phyloP scores from a whole-genome alignment of 2,329 filamentous ascomycete genomes.

The Ilyonectria robusta region DNA sequence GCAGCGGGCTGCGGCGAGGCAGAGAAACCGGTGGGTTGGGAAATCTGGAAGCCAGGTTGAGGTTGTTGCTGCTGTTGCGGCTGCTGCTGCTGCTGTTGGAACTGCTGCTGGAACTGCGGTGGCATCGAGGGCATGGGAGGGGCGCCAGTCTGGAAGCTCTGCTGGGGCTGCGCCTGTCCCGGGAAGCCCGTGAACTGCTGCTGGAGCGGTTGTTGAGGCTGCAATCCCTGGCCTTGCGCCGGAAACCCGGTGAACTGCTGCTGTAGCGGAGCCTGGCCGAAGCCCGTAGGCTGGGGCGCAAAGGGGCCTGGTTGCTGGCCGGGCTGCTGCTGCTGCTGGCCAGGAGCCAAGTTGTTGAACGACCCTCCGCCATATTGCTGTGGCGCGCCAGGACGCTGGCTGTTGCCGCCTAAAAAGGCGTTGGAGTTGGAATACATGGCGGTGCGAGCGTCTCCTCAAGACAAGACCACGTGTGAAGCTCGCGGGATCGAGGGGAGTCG shows the following conservation, averaged over 20 bases:
- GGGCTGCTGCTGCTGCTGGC: constrained; percentile 62
- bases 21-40: constrained; percentile 62
- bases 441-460: constrained; percentile 26
- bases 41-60: constrained; percentile 56
- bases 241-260: constrained; percentile 75
- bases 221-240: constrained; percentile 66
- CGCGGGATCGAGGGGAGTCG: constrained; percentile 31
- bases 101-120: constrained; percentile 72
- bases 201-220: constrained; percentile 73
- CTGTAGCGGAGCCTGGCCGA: constrained; percentile 65
- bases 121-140: constrained; percentile 74
- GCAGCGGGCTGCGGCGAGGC: constrained; percentile 66
- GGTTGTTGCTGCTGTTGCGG: constrained; percentile 66
- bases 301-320: constrained; percentile 68
- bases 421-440: constrained; percentile 93
- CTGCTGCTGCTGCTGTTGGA: constrained; percentile 68
- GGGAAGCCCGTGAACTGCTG: constrained; percentile 79
- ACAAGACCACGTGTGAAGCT: constrained; percentile 35
- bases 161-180: constrained; percentile 65
- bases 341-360: constrained; percentile 59
- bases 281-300: constrained; percentile 73
- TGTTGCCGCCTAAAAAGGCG: constrained; percentile 85
- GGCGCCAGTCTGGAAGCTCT: constrained; percentile 72
- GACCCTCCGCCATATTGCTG: constrained; percentile 64
- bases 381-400: constrained; percentile 76